Base-by-base conservation (phyloP, 75 land plant genomes). In the Gnetum montanum region DNA sequence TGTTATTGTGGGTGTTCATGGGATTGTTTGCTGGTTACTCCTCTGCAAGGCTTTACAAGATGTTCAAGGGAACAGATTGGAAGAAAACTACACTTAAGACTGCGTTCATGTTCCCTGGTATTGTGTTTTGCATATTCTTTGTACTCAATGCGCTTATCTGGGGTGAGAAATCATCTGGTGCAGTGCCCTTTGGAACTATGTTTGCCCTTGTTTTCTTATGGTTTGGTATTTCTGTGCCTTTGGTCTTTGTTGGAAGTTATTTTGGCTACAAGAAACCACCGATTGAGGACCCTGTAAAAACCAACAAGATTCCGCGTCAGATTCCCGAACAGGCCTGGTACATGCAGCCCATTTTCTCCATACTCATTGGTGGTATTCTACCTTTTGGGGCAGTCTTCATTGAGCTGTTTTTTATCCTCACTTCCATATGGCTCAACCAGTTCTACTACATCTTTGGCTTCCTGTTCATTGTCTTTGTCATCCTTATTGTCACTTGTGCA, bases 391-490 rank as follows among this genome's bases (percentile, higher is more conserved):
- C 79, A 31, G 77, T 76, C 23, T 76, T 73, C 58, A 76, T 76
- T 19, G 79, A 76, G 63, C 67, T 76, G 18, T 76, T 76, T 71
- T 76, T 76, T 63, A 77, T 75, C 31, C 61, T 80, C 50, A 71
- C 82, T n/a, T 80, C 83, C 10, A 71, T 80, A 46, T 77, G 83
- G 82, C 82, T 77, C 26, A 34, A 77, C 34, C 83, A 80, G 61
- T 80, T 71, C 65, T 80, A 80, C 61, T 80, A 80, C 70, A 68
- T 77, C 53, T 79, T 77, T 44, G 83, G 83, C 22, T 80, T 80
- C 68, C 64, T 77, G 27, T 80, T 80, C 57, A 54, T 80, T 6
- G 80, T 80, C 34, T 78, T 78, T 65, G 5, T 75, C 49, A 78
- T 78, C 36, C 80, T 78, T 19, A 54, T 75, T 13, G 62, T 78